A percentile compares a stretch with the other conserved stretches of the same genome.
phyloP scores from a whole-genome alignment of 768 basidiomycete species.

The Austroboletus festivus region DNA sequence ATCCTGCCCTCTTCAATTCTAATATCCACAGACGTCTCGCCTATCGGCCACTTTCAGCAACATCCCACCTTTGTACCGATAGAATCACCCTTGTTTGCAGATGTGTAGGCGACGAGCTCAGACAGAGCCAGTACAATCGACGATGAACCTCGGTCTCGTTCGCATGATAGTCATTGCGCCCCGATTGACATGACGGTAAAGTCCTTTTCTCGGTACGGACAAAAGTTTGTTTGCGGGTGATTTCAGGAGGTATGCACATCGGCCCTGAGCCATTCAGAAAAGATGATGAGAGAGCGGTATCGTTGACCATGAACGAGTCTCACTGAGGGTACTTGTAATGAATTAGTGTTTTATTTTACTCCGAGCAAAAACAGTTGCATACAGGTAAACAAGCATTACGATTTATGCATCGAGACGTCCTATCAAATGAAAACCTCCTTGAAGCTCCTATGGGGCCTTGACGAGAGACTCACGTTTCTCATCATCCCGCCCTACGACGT shows the following conservation, averaged over 20 bases:
- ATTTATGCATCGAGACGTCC: no score
- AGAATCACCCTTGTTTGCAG: conserved; percentile 89
- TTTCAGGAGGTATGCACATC: conserved; percentile 74
- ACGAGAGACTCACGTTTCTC: conserved; percentile 10
- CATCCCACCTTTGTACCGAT: conserved; percentile 95
- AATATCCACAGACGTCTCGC: conserved; percentile 77
- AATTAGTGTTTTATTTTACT: no score
- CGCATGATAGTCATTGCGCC: conserved; percentile 86
- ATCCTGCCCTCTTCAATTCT: conserved; percentile 92
- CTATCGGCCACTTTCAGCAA: conserved; percentile 82
- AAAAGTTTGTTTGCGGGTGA: conserved; percentile 95
- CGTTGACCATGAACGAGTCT: no score
- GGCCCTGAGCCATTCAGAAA: conserved; percentile 82
- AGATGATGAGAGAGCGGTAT: conserved; percentile 89
- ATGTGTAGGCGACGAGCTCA: background rate
- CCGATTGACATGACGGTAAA: conserved; percentile 96
- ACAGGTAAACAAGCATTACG: no score
- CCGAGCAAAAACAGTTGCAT: no score
- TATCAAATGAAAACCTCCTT: no score
- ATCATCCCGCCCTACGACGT: conserved; percentile 35
- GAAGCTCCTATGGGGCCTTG: no score
- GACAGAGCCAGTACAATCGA: no score
- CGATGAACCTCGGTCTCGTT: conserved; percentile 84
- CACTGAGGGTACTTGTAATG: no score
- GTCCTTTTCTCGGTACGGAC: conserved; percentile 77